These are phyloP conservation scores for Atkinsonella texensis DNA, from an alignment of 2,329 filamentous ascomycete genomes.

Conservation along the genomic window DNA sequence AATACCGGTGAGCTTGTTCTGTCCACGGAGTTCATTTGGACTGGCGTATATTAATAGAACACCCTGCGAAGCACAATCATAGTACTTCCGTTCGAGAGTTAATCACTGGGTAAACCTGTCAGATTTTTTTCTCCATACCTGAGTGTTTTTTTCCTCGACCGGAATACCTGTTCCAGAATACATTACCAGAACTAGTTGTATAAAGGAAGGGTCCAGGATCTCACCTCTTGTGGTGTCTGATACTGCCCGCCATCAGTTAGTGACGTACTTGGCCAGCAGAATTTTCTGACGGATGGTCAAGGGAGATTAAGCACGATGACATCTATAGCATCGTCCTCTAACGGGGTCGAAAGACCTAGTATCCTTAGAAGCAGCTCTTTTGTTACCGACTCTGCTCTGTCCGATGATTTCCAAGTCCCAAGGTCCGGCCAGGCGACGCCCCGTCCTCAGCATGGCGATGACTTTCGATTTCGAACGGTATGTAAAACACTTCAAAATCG, in stretches of 20 bases:
- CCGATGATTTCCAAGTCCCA: not conserved
- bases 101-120: not conserved
- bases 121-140: not conserved
- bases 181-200: not conserved
- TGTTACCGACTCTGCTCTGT: conserved; percentile 1
- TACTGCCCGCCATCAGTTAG: too few species aligned
- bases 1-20: not conserved
- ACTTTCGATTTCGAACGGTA: conserved; percentile 20
- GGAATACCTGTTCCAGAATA: not conserved
- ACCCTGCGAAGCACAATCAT: not conserved
- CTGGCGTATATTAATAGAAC: not conserved
- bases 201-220: not conserved
- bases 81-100: not conserved
- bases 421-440: conserved; percentile 1
- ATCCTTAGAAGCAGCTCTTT: conserved; percentile 6
- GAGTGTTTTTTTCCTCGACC: not conserved
- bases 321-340: not conserved
- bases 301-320: conserved; percentile 1
- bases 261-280: too few species aligned
- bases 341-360: not conserved
- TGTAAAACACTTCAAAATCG: too few species aligned
- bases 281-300: too few species aligned
- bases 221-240: not conserved
- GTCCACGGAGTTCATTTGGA: not conserved
- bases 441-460: conserved; percentile 14